phyloP scores from a whole-genome alignment of 2,329 filamentous ascomycete species.

The Penicillium olsonii region DNA sequence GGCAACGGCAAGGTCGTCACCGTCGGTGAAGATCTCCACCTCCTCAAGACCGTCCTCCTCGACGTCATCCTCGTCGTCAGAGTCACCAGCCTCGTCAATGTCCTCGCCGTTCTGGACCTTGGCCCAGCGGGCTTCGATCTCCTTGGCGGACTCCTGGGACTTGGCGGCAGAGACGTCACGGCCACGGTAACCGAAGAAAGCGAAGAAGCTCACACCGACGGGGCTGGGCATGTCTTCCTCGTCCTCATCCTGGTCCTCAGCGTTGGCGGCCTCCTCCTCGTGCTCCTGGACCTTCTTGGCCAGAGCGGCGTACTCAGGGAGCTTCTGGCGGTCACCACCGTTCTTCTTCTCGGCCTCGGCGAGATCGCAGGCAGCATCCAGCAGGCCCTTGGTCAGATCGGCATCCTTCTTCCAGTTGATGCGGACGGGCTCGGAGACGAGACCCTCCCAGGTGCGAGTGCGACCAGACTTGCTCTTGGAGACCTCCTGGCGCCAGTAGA shows the following conservation, averaged over 20 bases:
- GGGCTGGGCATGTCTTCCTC: conserved; percentile 50
- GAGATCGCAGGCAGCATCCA: conserved; percentile 70
- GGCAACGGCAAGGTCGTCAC: conserved; percentile 76
- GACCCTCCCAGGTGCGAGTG: conserved; percentile 66
- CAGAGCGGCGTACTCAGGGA: conserved; percentile 57
- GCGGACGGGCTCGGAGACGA: conserved; percentile 84
- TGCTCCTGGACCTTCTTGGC: conserved; percentile 49
- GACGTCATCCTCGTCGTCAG: conserved; percentile 52
- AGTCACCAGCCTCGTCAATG: conserved; percentile 44
- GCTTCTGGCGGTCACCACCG: conserved; percentile 49
- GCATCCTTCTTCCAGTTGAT: conserved; percentile 86
- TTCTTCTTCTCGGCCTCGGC: conserved; percentile 63
- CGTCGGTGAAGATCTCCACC: conserved; percentile 83
- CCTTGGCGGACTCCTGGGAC: conserved; percentile 61
- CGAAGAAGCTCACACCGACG: conserved; percentile 77
- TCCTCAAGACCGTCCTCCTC: conserved; percentile 67
- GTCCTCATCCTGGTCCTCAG: conserved; percentile 32
- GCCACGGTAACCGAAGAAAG: conserved; percentile 80
- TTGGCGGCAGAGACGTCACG: conserved; percentile 72
- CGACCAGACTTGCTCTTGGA: conserved; percentile 45
- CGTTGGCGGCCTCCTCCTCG: conserved; percentile 29
- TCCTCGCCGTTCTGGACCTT: conserved; percentile 54
- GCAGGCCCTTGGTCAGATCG: conserved; percentile 80
- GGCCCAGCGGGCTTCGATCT: conserved; percentile 61
- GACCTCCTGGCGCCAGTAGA: conserved; percentile 72